Evolutionary conservation across 2,329 filamentous ascomycete genomes (phyloP), one percentile per base, ranked within the genome.

Genomic region (Fonsecaea monophora): DNA sequence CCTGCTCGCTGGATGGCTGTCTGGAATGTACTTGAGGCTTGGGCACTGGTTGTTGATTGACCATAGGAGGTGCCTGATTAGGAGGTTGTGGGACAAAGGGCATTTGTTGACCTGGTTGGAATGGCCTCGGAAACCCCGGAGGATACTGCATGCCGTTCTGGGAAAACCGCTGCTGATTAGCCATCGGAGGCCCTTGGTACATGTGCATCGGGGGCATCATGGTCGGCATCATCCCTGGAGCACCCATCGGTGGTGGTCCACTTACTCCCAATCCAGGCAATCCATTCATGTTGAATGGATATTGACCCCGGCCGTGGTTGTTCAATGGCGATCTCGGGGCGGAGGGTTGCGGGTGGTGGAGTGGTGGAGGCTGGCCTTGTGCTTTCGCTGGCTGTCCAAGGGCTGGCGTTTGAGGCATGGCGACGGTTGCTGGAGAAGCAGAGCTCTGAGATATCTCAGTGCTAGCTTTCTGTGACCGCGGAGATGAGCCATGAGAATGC

Each of bases 401-500:
- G 18, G 87, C 88, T 66, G 88, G 90, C 53, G 85, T 85, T 70
- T 91, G 89, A 42, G 86, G 81, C 13, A 91, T 87, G 32, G 87
- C 89, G 65, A 85, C 81, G 15, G 87, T 87, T 60, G 80, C 81
- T 12, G 87, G 87, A 58, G 87, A 89, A 34, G 83, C 82, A 0
- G 86, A 80, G 69, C 90, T 85, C 75, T 90, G 87, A 1, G 91
- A 89, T 2, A 88, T 86, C 68, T 90, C 80, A 21, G 78, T 76
- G 60, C 77, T 78, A 42, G 78, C 76, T 35, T 79, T 73, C 65
- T 82, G 81, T 12, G 81, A 82, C 54, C 78, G 88, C 2, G 92
- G 91, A 59, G 88, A 90, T 6, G 87, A 86, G 7, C 86, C 83
- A 75, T 89, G 87, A 9, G 88, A 88, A 76, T 95, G 92, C 70